These are phyloP conservation scores for Trichosanthes cucumerina DNA, from an alignment of 306 rosid genomes.

Conservation along the genomic window DNA sequence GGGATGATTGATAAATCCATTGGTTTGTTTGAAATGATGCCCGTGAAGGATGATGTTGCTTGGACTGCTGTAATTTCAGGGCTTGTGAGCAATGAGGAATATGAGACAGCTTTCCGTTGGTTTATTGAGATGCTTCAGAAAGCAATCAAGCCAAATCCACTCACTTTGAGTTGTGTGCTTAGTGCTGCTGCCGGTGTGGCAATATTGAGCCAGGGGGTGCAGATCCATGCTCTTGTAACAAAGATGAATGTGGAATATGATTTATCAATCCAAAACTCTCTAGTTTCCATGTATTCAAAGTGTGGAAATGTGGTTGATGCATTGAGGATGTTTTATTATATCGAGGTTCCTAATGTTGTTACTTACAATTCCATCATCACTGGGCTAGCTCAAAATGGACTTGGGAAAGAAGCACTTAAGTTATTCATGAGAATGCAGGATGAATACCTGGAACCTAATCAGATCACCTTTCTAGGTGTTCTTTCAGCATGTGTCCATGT, in stretches of 20 bases:
- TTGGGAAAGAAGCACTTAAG: conserved; percentile 48
- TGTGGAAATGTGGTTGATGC: conserved; percentile 66
- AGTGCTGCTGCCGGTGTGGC: conserved; percentile 64
- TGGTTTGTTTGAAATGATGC: conserved; percentile 45
- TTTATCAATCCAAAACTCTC: conserved; percentile 62
- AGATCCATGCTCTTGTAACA: conserved; percentile 45
- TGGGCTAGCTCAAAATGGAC: conserved; percentile 73
- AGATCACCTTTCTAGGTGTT: conserved; percentile 55
- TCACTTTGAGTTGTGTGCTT: conserved; percentile 55
- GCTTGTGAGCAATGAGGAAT: conserved; percentile 48
- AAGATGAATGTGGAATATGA: conserved; percentile 51
- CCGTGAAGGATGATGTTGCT: conserved; percentile 57
- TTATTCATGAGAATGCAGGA: conserved; percentile 48
- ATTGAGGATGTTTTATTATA: conserved; percentile 32
- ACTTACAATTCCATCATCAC: conserved; percentile 60
- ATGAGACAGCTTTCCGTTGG: conserved; percentile 56
- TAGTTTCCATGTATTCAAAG: conserved; percentile 65
- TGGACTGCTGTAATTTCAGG: conserved; percentile 85
- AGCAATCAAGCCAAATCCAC: conserved; percentile 39
- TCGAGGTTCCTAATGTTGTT: conserved; percentile 39
- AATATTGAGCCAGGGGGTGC: conserved; percentile 54
- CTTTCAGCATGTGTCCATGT: conserved; percentile 80
- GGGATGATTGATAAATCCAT: conserved; percentile 46
- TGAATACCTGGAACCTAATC: conserved; percentile 40
- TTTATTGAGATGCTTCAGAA: conserved; percentile 44